Evolutionary conservation across 805 yeast species (phyloP).

Genomic region (Candida yuanshanica): DNA sequence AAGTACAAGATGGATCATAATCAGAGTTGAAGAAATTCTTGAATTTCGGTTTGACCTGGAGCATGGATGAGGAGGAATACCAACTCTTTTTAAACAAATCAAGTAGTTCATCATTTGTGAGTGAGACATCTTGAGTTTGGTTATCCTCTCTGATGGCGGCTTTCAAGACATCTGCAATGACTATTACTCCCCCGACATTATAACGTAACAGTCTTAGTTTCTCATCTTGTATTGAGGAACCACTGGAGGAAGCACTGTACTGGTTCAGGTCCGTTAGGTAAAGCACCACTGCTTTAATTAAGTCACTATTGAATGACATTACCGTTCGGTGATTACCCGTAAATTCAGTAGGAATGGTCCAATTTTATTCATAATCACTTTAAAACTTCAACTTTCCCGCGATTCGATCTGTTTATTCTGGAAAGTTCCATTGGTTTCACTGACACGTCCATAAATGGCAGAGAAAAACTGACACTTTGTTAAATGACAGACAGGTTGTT

Average conservation of each 20-base stretch:
- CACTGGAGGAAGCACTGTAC: background rate
- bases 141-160: background rate
- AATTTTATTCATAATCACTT: no score
- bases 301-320: conserved; percentile 4
- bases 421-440: no score
- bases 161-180: conserved; percentile 19
- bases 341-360: no score
- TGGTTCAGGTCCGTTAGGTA: conserved; percentile 8
- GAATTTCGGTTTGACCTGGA: background rate
- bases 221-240: background rate
- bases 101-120: conserved; percentile 5
- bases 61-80: background rate
- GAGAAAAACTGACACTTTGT: no score
- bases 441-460: no score
- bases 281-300: background rate
- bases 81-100: conserved; percentile 6
- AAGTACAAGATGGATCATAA: conserved; percentile 13
- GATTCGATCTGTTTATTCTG: no score
- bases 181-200: conserved; percentile 38
- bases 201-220: conserved; percentile 30
- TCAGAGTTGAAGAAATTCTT: conserved; percentile 12
- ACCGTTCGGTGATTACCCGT: no score
- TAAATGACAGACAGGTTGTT: no score
- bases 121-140: background rate
- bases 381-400: no score